These are phyloP conservation scores for Chalaropsis thielavioides DNA, from an alignment of 2,329 filamentous ascomycete species.

Conservation along the genomic window DNA sequence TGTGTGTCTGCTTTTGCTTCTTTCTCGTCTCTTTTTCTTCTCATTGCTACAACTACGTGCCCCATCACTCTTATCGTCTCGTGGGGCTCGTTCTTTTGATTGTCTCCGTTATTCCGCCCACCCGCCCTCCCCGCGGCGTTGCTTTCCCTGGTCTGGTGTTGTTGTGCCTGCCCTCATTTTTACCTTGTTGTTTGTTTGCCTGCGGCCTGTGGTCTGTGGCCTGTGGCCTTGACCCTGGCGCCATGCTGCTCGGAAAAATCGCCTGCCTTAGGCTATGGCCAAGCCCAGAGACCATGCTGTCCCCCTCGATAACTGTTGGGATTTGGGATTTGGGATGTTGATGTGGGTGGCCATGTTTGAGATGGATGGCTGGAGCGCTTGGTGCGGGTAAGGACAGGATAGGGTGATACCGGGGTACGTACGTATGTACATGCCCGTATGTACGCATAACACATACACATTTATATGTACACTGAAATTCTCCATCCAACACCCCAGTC, in stretches of 20 bases:
- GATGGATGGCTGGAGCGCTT: neutral
- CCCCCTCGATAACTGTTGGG: neutral
- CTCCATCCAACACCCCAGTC: neutral
- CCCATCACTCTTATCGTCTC: neutral
- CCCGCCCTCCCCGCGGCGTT: neutral
- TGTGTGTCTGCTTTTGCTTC: neutral
- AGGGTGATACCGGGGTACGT: neutral
- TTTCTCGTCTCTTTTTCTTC: neutral
- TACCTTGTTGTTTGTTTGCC: neutral
- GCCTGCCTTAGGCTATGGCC: neutral
- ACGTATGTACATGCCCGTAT: neutral
- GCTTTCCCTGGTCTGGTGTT: neutral
- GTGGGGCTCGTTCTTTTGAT: no score
- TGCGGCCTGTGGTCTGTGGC: no score
- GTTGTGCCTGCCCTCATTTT: neutral
- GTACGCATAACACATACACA: neutral
- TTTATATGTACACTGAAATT: neutral
- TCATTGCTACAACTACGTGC: neutral
- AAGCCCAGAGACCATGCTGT: neutral
- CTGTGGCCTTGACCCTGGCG: neutral
- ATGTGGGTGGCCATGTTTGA: neutral
- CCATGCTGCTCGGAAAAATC: neutral
- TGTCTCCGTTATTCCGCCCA: neutral
- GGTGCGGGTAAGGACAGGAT: neutral
- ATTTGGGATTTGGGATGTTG: conserved; percentile 1